phyloP scores from a whole-genome alignment of 495 filamentous ascomycete species.

The Aspergillus leporis region DNA sequence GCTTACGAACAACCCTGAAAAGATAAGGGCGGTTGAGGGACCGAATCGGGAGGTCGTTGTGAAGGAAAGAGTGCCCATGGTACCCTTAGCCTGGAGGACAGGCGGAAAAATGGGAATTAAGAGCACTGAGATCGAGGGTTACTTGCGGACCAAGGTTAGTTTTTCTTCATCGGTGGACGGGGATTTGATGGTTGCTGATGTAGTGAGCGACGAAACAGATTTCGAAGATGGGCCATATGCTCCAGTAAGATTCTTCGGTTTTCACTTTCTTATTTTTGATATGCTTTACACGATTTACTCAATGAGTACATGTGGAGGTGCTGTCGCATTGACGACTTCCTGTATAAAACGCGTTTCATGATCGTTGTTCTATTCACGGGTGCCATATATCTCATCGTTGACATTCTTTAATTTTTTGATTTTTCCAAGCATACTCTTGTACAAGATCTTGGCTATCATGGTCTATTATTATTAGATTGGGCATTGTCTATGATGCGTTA shows the following conservation, averaged over 20 bases:
- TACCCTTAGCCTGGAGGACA: slow-evolving; percentile 88
- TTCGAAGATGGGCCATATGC: slow-evolving; percentile 73
- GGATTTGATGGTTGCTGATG: slow-evolving; percentile 10
- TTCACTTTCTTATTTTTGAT: slow-evolving; percentile 5
- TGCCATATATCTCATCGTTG: slow-evolving; percentile 7
- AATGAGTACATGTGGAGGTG: background rate
- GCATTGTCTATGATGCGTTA: background rate
- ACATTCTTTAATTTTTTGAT: slow-evolving; percentile 14
- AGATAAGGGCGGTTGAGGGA: slow-evolving; percentile 91
- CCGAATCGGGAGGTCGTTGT: slow-evolving; percentile 84
- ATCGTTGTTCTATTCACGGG: background rate
- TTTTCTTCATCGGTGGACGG: background rate
- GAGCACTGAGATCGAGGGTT: slow-evolving; percentile 86
- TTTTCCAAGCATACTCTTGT: background rate
- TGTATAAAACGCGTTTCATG: background rate
- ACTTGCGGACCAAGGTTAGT: slow-evolving; percentile 86
- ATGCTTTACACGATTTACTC: background rate
- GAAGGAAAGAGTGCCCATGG: slow-evolving; percentile 89
- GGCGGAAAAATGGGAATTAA: slow-evolving; percentile 78
- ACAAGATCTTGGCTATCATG: background rate
- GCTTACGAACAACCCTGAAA: slow-evolving; percentile 98
- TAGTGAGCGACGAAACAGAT: slow-evolving; percentile 40
- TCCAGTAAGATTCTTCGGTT: slow-evolving; percentile 38
- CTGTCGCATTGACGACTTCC: background rate
- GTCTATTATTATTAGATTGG: slow-evolving; percentile 1